A percentile compares a stretch with the other conserved stretches of the same genome.
Evolutionary conservation across 1,284 basidiomycete species (phyloP).

Genomic region (Tausonia pullulans): DNA sequence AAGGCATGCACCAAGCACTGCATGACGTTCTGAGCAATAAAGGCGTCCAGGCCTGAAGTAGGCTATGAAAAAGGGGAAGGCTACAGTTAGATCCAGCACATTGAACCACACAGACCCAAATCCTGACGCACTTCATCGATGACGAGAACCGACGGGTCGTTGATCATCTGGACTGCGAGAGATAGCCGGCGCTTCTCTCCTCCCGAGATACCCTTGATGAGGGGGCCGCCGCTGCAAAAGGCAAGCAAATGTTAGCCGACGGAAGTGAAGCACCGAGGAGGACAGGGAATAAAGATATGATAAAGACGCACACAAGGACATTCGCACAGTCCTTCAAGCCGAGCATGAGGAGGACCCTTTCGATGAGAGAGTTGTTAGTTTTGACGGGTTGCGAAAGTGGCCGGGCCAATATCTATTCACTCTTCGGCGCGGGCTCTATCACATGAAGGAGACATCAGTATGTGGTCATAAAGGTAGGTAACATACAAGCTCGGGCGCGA

Average conservation of each 20-base stretch:
- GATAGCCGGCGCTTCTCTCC: constrained; percentile 46
- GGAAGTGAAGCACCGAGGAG: too few species aligned
- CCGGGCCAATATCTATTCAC: background rate
- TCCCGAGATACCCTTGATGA: constrained; percentile 42
- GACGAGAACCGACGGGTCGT: constrained; percentile 40
- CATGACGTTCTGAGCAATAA: constrained; percentile 38
- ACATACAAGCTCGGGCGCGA: background rate
- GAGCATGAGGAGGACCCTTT: constrained; percentile 38
- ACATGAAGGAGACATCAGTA: too few species aligned
- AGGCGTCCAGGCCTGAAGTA: constrained; percentile 41
- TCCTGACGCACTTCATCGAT: constrained; percentile 32
- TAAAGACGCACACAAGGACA: constrained; percentile 31
- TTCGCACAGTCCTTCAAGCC: constrained; percentile 45
- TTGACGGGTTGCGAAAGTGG: too few species aligned
- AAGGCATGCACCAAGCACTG: constrained; percentile 16
- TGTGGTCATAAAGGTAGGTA: too few species aligned
- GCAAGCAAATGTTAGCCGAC: too few species aligned
- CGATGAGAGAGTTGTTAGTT: too few species aligned
- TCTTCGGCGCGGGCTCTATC: constrained; percentile 37
- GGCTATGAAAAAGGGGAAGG: constrained; percentile 1
- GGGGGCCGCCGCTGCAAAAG: constrained; percentile 33
- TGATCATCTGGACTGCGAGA: constrained; percentile 42
- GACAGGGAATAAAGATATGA: too few species aligned
- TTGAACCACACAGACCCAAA: background rate
- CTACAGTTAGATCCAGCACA: background rate